phyloP scores from a whole-genome alignment of 345 rosid species.

The Conringia planisiliqua region DNA sequence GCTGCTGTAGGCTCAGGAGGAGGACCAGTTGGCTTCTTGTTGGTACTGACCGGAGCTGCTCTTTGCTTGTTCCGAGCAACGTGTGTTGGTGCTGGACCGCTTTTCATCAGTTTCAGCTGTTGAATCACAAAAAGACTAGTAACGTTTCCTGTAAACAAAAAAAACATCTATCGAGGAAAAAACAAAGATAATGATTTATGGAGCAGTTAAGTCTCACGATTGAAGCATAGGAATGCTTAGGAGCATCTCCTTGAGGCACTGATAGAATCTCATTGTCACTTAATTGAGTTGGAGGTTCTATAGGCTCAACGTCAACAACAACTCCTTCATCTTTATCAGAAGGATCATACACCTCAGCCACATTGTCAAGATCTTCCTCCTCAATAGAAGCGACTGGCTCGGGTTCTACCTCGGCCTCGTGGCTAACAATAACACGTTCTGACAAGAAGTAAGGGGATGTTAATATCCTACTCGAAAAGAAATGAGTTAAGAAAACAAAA shows the following conservation, averaged over 20 bases:
- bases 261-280: constrained; percentile 36
- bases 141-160: not conserved
- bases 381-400: constrained; percentile 35
- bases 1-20: constrained; percentile 37
- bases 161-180: too few relatives aligned
- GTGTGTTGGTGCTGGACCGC: constrained; percentile 45
- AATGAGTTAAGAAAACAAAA: not conserved
- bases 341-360: constrained; percentile 38
- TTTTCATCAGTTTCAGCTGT: constrained; percentile 64
- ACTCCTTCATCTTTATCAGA: constrained; percentile 48
- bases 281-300: constrained; percentile 34
- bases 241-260: constrained; percentile 55
- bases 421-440: constrained; percentile 30
- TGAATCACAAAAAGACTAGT: constrained; percentile 2
- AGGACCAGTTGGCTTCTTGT: constrained; percentile 30
- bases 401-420: constrained; percentile 20
- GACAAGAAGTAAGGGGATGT: not conserved
- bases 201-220: constrained; percentile 52
- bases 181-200: not conserved
- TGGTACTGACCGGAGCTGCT: constrained; percentile 34
- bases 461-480: not conserved
- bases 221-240: constrained; percentile 46
- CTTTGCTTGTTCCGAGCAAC: constrained; percentile 40
- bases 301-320: constrained; percentile 30
- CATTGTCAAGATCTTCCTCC: constrained; percentile 35